Evolutionary conservation across 1,139 yeast species (phyloP), one percentile per base, ranked within the genome.

Genomic region (Pichia sp.): DNA sequence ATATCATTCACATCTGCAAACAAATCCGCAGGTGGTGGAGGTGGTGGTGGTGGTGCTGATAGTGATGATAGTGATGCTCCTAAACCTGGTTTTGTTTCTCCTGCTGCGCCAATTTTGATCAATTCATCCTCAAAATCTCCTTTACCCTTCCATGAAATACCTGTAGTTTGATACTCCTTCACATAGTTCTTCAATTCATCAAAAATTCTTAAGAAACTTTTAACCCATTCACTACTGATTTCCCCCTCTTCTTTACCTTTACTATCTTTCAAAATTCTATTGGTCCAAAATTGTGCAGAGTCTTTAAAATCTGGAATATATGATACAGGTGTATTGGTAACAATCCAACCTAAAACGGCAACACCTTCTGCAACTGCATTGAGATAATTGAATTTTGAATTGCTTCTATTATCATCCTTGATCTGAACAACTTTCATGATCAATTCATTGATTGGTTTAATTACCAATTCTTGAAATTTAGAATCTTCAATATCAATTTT

Each of bases 241-340:
- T 64, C 61, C 43, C 74, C 70, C 43, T 74, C 67, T 11, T 79
- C 94, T 15, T 35, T 47, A 20, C 42, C 43, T 60, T 75, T 85
- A 65, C 66, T 78, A 48, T 86, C 96, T 62, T 88, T 89, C 61
- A 88, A 64, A 32, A 89, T 81, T 54, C 95, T 74, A 64, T 93
- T 89, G 24, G 95, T 77, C 86, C 96, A 93, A 64, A 89, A 93
- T 58, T 83, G 91, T 31, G 96, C 86, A 32, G 94, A 77, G 55
- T 93, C 98, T 58, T 82, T 84, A 64, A 80, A 84, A 51, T 89
- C 96, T 3, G 83, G 76, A 47, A 93, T 74, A 51, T 72, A 75
- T 1, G 86, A 75, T 15, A 79, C 77, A 11, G 79, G 76, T 5
- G 89, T 79, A 4, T 72, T 76, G 14, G 77, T 73, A 19, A 84